Evolutionary conservation across 345 rosid species (phyloP), one percentile per base, ranked within the genome.

Genomic region (Syzygium oleosum): DNA sequence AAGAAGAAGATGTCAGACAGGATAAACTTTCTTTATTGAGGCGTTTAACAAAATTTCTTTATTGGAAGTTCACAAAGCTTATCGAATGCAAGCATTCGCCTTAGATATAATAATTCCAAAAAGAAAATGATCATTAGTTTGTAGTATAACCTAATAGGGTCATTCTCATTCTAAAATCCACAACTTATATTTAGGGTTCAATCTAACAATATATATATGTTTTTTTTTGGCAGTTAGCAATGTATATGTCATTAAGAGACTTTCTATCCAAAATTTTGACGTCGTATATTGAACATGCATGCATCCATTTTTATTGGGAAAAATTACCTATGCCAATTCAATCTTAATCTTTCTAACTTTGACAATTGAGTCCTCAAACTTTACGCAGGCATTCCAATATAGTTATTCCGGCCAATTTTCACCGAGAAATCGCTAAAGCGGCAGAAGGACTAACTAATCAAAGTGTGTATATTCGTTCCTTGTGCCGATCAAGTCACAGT

Each of bases 371-470:
- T 56, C 5, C 5, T 56, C 9, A 56, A 58, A 10, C 25, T 56
- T 56, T 56, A 2, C 25, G n/a, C 2, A 2, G 5, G 2, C 10
- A 55, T 21, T 21, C 2, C 23, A 55, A 55, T 55, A 0, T 8
- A 55, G 1, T 0, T 29, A n/a, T n/a, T 61, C 2, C 1, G 3
- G 7, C 14, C 16, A 61, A 61, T 61, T n/a, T 61, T 61, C 9
- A n/a, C 2, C 0, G 2, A 43, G 2, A 61, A 4, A 13, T 61
- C 6, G 17, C 2, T 14, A 1, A 9, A 4, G 11, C n/a, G 9
- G 29, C 34, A 13, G 0, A 13, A n/a, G 1, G 73, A n/a, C 34
- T n/a, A 7, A n/a, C 14, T 61, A 61, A n/a, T 59, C 31, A 27
- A n/a, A 61, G 34, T 16, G 34, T 25, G 65, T 5, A 59, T 27